phyloP scores from a whole-genome alignment of 208 protist genomes.

The Sergeia podlipaevii region DNA sequence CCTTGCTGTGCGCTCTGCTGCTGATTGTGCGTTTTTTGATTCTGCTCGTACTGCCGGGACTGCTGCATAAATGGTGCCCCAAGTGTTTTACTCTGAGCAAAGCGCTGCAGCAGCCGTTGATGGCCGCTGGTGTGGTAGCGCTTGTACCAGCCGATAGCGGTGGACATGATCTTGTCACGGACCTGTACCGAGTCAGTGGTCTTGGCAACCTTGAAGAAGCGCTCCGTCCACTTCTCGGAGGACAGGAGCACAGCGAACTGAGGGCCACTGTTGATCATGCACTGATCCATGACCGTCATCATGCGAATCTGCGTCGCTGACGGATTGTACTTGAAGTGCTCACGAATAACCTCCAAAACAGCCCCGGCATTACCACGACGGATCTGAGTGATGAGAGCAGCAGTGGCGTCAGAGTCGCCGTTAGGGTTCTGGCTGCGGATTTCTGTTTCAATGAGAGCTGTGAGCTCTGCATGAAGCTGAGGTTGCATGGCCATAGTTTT shows the following conservation, averaged over 20 bases:
- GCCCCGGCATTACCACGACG: conserved; percentile 47
- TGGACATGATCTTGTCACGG: conserved; percentile 68
- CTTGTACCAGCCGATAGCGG: conserved; percentile 70
- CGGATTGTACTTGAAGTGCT: conserved; percentile 68
- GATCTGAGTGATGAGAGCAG: conserved; percentile 58
- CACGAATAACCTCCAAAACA: conserved; percentile 72
- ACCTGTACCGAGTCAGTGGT: conserved; percentile 37
- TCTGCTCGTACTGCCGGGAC: conserved; percentile 28
- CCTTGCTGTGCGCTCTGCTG: conserved; percentile 4
- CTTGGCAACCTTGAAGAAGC: conserved; percentile 85
- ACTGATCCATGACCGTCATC: conserved; percentile 76
- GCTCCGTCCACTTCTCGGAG: conserved; percentile 85
- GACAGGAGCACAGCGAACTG: conserved; percentile 76
- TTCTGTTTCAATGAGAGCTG: conserved; percentile 18
- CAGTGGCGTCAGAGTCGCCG: conserved; percentile 42
- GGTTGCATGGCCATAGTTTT: background rate
- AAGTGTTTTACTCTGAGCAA: conserved; percentile 66
- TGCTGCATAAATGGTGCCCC: conserved; percentile 55
- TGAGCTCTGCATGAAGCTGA: conserved; percentile 16
- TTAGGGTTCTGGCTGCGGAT: conserved; percentile 37
- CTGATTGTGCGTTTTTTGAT: conserved; percentile 18
- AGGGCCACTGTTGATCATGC: conserved; percentile 61
- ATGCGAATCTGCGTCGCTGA: conserved; percentile 53
- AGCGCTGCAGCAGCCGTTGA: conserved; percentile 65
- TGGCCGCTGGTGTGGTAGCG: conserved; percentile 75